Evolutionary conservation across 495 filamentous ascomycete genomes (phyloP).

Genomic region (Talaromyces borbonicus): DNA sequence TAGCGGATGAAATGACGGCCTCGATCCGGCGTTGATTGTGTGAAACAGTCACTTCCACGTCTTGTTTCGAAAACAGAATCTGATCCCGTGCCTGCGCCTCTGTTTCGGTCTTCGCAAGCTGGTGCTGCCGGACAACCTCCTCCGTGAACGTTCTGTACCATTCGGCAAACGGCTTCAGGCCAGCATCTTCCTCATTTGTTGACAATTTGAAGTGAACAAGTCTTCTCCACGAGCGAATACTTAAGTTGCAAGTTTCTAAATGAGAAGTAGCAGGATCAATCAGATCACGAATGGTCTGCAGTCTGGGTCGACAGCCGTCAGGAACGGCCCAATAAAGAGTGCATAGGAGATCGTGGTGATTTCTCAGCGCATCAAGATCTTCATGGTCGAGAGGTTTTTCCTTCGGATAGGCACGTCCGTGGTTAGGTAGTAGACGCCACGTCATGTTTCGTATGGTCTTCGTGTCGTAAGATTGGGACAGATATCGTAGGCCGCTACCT

Average conservation of each 20-base stretch:
- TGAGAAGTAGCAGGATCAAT: constrained; percentile 75
- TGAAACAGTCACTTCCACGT: constrained; percentile 45
- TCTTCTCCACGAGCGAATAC: constrained; percentile 69
- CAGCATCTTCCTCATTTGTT: constrained; percentile 38
- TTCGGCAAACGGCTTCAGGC: constrained; percentile 49
- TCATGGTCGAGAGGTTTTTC: constrained; percentile 62
- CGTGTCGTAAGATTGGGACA: constrained; percentile 45
- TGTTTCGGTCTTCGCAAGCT: constrained; percentile 48
- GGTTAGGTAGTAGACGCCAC: constrained; percentile 77
- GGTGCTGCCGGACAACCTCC: constrained; percentile 49
- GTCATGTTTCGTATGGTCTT: constrained; percentile 72
- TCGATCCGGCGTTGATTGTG: constrained; percentile 57
- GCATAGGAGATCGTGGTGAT: constrained; percentile 88
- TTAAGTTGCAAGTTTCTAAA: constrained; percentile 76
- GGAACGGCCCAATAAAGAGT: constrained; percentile 84
- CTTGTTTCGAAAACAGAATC: constrained; percentile 32
- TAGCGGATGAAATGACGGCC: constrained; percentile 41
- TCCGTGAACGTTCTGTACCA: constrained; percentile 57
- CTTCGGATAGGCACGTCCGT: constrained; percentile 77
- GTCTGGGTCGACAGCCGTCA: constrained; percentile 53
- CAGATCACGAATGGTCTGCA: constrained; percentile 64
- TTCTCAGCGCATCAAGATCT: constrained; percentile 78
- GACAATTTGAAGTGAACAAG: constrained; percentile 68
- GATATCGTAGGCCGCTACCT: constrained; percentile 54
- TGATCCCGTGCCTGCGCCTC: constrained; percentile 43